phyloP scores from a whole-genome alignment of 768 basidiomycete genomes.

The Boletus sp. region DNA sequence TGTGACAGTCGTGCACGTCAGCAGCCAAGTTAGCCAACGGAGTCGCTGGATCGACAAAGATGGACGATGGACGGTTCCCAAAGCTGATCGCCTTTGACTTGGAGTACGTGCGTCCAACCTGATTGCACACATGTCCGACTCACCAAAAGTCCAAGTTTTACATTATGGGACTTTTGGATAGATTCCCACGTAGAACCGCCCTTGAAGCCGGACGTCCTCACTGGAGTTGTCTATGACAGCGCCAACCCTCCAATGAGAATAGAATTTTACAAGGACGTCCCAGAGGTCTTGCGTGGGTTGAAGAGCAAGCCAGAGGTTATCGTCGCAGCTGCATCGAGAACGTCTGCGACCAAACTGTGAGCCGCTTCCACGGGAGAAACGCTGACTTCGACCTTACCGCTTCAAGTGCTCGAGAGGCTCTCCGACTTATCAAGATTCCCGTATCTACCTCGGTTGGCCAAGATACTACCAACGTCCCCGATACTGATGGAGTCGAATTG shows the following conservation, averaged over 20 bases:
- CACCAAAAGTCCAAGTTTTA: constrained; percentile 54
- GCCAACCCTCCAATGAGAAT: constrained; percentile 34
- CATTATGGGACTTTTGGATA: constrained; percentile 85
- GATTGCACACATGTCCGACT: not conserved
- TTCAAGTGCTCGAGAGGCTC: constrained; percentile 68
- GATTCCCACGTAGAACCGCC: constrained; percentile 71
- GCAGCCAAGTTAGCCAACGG: not conserved
- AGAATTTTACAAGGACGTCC: constrained; percentile 74
- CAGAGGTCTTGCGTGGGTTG: constrained; percentile 63
- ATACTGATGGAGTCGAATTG: constrained; percentile 20
- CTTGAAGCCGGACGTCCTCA: constrained; percentile 41
- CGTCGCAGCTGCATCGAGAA: constrained; percentile 75
- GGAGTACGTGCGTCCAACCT: constrained; percentile 49
- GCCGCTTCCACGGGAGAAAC: constrained; percentile 17
- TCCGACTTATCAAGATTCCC: constrained; percentile 58
- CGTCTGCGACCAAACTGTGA: constrained; percentile 64
- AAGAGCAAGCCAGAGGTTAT: constrained; percentile 42
- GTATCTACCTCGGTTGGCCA: constrained; percentile 34
- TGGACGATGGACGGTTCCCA: constrained; percentile 40
- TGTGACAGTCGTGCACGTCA: not conserved
- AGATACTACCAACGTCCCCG: constrained; percentile 8
- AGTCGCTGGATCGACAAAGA: not conserved
- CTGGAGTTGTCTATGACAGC: constrained; percentile 26
- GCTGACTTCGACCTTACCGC: not conserved
- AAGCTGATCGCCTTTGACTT: constrained; percentile 77